A percentile compares a stretch with the other conserved stretches of the same genome.
Conservation (phyloP, 345 rosid genomes). For the Rhizophora apiculata region DNA sequence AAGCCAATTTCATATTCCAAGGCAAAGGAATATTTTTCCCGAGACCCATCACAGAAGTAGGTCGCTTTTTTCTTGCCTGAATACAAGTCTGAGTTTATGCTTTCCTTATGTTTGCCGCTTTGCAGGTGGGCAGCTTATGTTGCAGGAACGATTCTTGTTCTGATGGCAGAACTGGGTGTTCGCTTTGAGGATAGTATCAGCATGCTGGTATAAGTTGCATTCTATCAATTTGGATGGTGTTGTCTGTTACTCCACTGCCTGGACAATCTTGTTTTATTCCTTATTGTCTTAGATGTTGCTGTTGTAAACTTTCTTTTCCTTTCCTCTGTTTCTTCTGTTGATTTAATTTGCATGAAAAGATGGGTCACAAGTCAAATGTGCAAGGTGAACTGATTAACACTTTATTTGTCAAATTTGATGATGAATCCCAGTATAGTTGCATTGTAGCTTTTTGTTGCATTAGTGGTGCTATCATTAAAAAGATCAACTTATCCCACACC, state of each 20-base stretch:
- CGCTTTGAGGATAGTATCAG: conserved; percentile 88
- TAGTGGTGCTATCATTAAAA: no score
- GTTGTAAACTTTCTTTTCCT: no score
- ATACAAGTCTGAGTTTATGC: not conserved
- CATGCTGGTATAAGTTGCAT: conserved; percentile 61
- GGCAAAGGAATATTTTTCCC: conserved; percentile 76
- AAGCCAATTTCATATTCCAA: conserved; percentile 81
- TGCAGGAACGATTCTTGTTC: conserved; percentile 92
- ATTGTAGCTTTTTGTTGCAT: no score
- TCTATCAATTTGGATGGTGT: conserved; percentile 13
- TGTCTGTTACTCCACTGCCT: conserved; percentile 9
- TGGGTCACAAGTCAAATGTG: no score
- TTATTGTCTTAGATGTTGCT: not conserved
- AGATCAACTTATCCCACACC: no score
- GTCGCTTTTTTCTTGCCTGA: conserved; percentile 24
- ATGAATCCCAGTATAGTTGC: no score
- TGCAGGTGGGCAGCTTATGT: conserved; percentile 98
- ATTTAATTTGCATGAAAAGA: conserved; percentile 1
- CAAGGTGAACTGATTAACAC: no score
- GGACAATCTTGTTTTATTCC: conserved; percentile 8
- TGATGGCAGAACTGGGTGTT: conserved; percentile 86
- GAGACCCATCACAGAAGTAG: conserved; percentile 89
- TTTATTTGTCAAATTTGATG: not conserved
- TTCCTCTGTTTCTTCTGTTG: no score
- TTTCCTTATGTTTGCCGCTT: not conserved